These are phyloP conservation scores for Phylloporus arenicola DNA, from an alignment of 768 basidiomycete genomes.

Conservation along the genomic window DNA sequence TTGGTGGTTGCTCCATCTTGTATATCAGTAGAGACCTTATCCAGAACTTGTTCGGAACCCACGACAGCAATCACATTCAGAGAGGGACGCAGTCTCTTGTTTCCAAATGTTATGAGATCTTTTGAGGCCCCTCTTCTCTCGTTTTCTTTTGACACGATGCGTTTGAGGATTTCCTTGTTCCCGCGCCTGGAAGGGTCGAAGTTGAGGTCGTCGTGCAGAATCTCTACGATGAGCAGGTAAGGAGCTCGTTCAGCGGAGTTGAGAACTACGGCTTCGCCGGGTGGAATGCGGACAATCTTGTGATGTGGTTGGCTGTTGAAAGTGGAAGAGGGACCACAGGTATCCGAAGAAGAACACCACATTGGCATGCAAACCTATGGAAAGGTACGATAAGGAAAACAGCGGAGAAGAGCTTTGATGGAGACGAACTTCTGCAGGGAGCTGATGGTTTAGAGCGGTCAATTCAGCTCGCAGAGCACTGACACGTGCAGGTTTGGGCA, in stretches of 20 bases:
- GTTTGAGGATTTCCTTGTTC: conserved; percentile 83
- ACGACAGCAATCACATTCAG: conserved; percentile 18
- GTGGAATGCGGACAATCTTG: conserved; percentile 93
- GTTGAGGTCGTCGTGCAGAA: conserved; percentile 84
- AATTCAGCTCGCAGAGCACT: conserved; percentile 95
- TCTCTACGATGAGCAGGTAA: conserved; percentile 87
- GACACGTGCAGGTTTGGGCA: conserved; percentile 90
- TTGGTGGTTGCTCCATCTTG: conserved; percentile 11
- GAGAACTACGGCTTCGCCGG: conserved; percentile 94
- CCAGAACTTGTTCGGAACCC: conserved; percentile 29
- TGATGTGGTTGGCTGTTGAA: conserved; percentile 67
- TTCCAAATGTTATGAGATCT: conserved; percentile 47
- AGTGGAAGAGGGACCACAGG: conserved; percentile 31
- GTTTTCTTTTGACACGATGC: conserved; percentile 63
- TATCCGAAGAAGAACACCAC: conserved; percentile 78
- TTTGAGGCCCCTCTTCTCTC: conserved; percentile 53
- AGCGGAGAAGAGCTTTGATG: neutral
- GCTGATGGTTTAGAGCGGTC: conserved; percentile 90
- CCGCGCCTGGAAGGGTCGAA: conserved; percentile 80
- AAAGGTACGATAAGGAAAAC: conserved; percentile 4
- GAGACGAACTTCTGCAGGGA: conserved; percentile 82
- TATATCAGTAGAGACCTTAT: conserved; percentile 27
- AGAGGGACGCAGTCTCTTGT: conserved; percentile 13
- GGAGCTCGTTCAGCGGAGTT: conserved; percentile 97
- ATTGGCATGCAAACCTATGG: conserved; percentile 78